Evolutionary conservation across 23 red algal genomes (phyloP).

Genomic region (Porphyridium purpureum): DNA sequence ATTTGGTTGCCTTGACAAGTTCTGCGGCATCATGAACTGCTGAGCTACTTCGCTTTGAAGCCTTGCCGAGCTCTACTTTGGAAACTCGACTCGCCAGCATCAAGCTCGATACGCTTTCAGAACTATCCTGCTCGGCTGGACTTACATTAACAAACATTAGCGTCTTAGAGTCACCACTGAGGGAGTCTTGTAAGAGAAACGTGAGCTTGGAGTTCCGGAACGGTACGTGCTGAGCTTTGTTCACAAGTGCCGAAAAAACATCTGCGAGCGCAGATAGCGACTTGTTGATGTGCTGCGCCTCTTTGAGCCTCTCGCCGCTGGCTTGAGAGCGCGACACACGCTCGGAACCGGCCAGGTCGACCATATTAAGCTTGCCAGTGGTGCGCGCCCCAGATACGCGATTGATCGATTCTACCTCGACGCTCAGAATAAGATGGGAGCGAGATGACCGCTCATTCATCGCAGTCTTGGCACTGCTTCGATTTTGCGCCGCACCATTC

Average conservation of each 20-base stretch:
- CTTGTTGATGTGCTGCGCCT: slow-evolving; percentile 99
- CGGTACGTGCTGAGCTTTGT: slow-evolving; percentile 61
- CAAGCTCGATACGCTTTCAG: slow-evolving; percentile 64
- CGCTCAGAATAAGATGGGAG: slow-evolving; percentile 73
- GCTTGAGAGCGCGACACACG: slow-evolving; percentile 56
- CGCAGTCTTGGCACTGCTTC: slow-evolving; percentile 42
- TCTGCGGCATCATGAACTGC: too few relatives aligned
- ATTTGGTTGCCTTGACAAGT: too few relatives aligned
- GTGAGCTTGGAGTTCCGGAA: slow-evolving; percentile 92
- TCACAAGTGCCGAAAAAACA: slow-evolving; percentile 57
- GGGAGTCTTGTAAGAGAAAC: slow-evolving; percentile 70
- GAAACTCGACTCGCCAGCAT: slow-evolving; percentile 81
- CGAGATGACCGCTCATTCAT: slow-evolving; percentile 88
- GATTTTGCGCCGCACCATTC: slow-evolving; percentile 28
- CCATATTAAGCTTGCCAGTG: slow-evolving; percentile 63
- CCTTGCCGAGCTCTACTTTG: slow-evolving; percentile 38
- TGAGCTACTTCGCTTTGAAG: too few relatives aligned
- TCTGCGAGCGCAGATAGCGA: slow-evolving; percentile 87
- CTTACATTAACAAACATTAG: slow-evolving; percentile 99
- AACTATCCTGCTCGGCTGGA: slow-evolving; percentile 30
- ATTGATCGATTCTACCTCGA: slow-evolving; percentile 41
- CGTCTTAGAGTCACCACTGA: slow-evolving; percentile 96
- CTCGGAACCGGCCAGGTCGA: slow-evolving; percentile 93
- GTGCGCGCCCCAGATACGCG: slow-evolving; percentile 29
- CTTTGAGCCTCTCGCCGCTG: slow-evolving; percentile 58